Percentiles rank a stretch among this genome's conserved stretches.
These are phyloP conservation scores for Rhododendron ovatum DNA, from an alignment of 148 eudicot species.

Conservation along the genomic window DNA sequence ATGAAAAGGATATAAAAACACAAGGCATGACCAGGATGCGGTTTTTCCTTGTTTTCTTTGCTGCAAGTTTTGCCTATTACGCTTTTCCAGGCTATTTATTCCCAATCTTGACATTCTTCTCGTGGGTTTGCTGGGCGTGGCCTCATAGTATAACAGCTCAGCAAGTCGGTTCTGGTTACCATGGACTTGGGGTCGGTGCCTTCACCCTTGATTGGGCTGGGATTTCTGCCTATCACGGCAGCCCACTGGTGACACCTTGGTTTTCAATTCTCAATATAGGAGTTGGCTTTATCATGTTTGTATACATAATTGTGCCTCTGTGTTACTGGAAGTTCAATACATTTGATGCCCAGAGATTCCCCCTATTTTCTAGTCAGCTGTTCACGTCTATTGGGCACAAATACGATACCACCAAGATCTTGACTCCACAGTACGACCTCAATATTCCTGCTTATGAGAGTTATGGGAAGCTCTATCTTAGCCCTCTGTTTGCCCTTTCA, in stretches of 20 bases:
- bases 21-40: constrained; percentile 79
- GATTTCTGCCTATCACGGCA: constrained; percentile 94
- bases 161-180: constrained; percentile 89
- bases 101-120: constrained; percentile 86
- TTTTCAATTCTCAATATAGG: constrained; percentile 82
- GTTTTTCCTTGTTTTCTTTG: constrained; percentile 73
- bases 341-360: constrained; percentile 81
- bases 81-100: constrained; percentile 89
- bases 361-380: constrained; percentile 82
- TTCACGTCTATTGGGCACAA: constrained; percentile 68
- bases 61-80: constrained; percentile 81
- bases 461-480: constrained; percentile 85
- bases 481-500: constrained; percentile 95
- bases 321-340: constrained; percentile 95
- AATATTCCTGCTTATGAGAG: constrained; percentile 72
- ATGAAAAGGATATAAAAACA: constrained; percentile 71
- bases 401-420: constrained; percentile 80
- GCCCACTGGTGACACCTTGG: constrained; percentile 94
- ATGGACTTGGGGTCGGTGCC: constrained; percentile 96
- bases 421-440: constrained; percentile 83
- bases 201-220: constrained; percentile 99
- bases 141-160: constrained; percentile 91
- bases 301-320: constrained; percentile 78
- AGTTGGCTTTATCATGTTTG: constrained; percentile 82
- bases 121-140: constrained; percentile 98